Percentiles rank a stretch among this genome's conserved stretches.
phyloP scores from a whole-genome alignment of 2,329 filamentous ascomycete species.

The Leptographium radiaticola region DNA sequence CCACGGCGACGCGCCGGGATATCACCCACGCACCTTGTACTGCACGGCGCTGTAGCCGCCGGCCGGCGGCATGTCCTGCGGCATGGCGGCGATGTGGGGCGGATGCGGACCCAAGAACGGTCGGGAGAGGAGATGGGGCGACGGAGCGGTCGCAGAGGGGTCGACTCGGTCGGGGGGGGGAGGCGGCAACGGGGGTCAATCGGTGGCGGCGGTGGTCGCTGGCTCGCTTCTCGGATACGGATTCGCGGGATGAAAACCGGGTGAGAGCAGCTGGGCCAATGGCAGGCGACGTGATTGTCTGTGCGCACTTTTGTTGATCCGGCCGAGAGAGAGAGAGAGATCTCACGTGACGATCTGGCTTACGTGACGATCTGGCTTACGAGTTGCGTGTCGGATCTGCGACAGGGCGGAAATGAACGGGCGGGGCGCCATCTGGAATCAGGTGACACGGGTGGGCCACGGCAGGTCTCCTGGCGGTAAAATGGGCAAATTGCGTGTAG shows the following conservation, averaged over 20 bases:
- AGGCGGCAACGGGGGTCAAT: too few species aligned
- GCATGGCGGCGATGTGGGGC: constrained; percentile 48
- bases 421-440: too few species aligned
- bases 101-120: neutral
- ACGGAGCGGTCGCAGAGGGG: too few species aligned
- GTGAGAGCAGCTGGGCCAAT: neutral
- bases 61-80: constrained; percentile 91
- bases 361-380: too few species aligned
- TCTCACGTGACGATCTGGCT: neutral
- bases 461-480: too few species aligned
- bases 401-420: too few species aligned
- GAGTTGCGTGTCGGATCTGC: too few species aligned
- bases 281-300: constrained; percentile 12
- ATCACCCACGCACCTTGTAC: constrained; percentile 60
- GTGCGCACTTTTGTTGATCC: neutral
- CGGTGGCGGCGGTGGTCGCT: too few species aligned
- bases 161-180: too few species aligned
- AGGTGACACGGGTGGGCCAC: too few species aligned
- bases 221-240: neutral
- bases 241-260: neutral
- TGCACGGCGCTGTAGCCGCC: constrained; percentile 95
- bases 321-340: too few species aligned
- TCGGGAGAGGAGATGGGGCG: neutral
- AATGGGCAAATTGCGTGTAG: too few species aligned
- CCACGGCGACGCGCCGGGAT: neutral